Conservation (phyloP, 2,329 filamentous ascomycete species). For the Neurospora sp. region DNA sequence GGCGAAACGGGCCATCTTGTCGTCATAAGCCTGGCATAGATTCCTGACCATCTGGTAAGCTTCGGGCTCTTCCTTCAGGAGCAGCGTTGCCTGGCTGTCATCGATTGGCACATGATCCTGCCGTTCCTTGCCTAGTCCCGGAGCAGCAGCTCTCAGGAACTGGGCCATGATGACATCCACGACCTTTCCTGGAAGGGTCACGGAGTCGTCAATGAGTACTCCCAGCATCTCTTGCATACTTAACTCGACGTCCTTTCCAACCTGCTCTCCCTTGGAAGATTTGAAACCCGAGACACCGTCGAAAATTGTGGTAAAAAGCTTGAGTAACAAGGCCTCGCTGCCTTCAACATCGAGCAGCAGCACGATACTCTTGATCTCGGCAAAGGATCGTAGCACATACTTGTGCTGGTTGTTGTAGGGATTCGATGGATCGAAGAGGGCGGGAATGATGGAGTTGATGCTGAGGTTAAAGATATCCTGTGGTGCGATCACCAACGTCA, state of each 20-base stretch:
- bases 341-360: constrained; percentile 81
- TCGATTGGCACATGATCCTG: constrained; percentile 48
- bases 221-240: constrained; percentile 81
- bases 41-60: constrained; percentile 96
- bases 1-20: constrained; percentile 91
- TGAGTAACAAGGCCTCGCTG: constrained; percentile 66
- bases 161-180: constrained; percentile 93
- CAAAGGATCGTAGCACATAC: constrained; percentile 79
- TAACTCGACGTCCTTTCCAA: constrained; percentile 89
- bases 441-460: constrained; percentile 71
- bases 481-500: constrained; percentile 12
- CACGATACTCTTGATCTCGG: constrained; percentile 89
- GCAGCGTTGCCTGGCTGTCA: constrained; percentile 69
- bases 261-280: constrained; percentile 64
- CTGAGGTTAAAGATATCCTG: constrained; percentile 92
- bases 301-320: constrained; percentile 82
- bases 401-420: constrained; percentile 90
- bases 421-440: constrained; percentile 75
- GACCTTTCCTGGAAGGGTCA: constrained; percentile 67
- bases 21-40: constrained; percentile 78
- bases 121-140: constrained; percentile 50
- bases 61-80: constrained; percentile 79
- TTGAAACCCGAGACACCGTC: constrained; percentile 81
- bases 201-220: constrained; percentile 77
- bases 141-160: constrained; percentile 79